Percentiles rank a stretch among this genome's conserved stretches.
phyloP scores from a whole-genome alignment of 306 rosid species.

The Medicago ruthenica region DNA sequence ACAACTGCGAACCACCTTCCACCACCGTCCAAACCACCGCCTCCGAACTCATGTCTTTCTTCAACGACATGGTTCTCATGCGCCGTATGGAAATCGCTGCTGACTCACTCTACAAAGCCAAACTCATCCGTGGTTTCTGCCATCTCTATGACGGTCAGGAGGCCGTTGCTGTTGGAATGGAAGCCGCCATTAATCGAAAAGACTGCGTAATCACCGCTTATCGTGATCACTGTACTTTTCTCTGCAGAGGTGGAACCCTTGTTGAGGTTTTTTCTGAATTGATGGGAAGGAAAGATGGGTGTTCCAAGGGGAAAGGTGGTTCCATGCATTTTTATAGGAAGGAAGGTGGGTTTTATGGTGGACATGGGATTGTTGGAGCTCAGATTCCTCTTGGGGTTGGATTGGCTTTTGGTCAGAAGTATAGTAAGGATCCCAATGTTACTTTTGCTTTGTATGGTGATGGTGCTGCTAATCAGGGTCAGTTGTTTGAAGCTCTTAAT shows the following conservation, averaged over 20 bases:
- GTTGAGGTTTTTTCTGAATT: conserved; percentile 70
- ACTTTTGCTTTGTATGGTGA: conserved; percentile 87
- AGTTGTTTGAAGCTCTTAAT: conserved; percentile 90
- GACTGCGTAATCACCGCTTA: conserved; percentile 85
- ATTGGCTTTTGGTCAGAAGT: conserved; percentile 85
- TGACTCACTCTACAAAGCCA: conserved; percentile 91
- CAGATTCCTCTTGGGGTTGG: conserved; percentile 92
- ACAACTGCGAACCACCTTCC: conserved; percentile 76
- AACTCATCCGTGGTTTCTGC: conserved; percentile 92
- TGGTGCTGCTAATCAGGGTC: conserved; percentile 98
- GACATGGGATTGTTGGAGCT: conserved; percentile 95
- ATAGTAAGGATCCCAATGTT: conserved; percentile 74
- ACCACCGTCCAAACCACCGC: conserved; percentile 72
- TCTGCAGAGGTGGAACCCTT: conserved; percentile 80
- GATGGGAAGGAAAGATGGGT: conserved; percentile 79
- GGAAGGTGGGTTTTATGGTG: conserved; percentile 78
- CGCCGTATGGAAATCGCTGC: conserved; percentile 96
- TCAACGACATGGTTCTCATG: conserved; percentile 78
- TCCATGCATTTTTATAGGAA: conserved; percentile 95
- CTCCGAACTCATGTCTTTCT: conserved; percentile 69
- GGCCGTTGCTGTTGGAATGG: conserved; percentile 91
- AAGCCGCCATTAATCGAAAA: conserved; percentile 65
- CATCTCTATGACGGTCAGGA: conserved; percentile 97
- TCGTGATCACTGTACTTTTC: conserved; percentile 83
- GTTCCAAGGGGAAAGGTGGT: conserved; percentile 89